Percentiles rank a stretch among this genome's conserved stretches.
These are phyloP conservation scores for Pugionium dolabratum DNA, from an alignment of 345 rosid species.

Conservation along the genomic window DNA sequence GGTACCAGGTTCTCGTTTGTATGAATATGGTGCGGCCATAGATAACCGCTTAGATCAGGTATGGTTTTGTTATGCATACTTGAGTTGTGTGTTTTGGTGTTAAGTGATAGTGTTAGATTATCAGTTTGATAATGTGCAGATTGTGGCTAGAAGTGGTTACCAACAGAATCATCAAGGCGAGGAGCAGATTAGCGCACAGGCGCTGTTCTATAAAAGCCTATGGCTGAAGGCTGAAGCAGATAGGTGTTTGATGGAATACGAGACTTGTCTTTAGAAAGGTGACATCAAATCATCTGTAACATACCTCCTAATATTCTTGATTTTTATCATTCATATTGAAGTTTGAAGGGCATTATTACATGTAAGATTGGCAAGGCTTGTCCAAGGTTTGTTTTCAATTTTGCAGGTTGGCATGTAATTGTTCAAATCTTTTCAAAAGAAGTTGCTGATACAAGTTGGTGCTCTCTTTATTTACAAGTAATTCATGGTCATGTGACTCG, in stretches of 20 bases:
- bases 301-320: not conserved
- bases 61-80: conserved; percentile 3
- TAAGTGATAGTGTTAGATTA: conserved; percentile 14
- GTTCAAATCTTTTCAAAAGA: not conserved
- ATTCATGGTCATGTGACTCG: not conserved
- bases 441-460: conserved; percentile 29
- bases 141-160: conserved; percentile 28
- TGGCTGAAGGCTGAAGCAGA: conserved; percentile 56
- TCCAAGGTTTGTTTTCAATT: conserved; percentile 24
- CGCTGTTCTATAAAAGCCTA: conserved; percentile 43
- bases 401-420: conserved; percentile 36
- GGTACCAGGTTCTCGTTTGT: conserved; percentile 34
- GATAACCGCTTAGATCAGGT: conserved; percentile 44
- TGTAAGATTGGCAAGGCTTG: conserved; percentile 28
- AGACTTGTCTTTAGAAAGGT: conserved; percentile 37
- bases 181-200: conserved; percentile 39
- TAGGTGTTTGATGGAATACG: conserved; percentile 42
- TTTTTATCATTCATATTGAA: not conserved
- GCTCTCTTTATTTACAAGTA: conserved; percentile 3
- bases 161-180: conserved; percentile 28
- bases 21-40: conserved; percentile 31
- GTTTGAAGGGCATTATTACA: conserved; percentile 14
- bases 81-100: conserved; percentile 10
- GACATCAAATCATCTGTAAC: conserved; percentile 26
- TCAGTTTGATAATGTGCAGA: conserved; percentile 40